Conservation (phyloP, 1,284 basidiomycete species). For the Psilocybe mexicana region DNA sequence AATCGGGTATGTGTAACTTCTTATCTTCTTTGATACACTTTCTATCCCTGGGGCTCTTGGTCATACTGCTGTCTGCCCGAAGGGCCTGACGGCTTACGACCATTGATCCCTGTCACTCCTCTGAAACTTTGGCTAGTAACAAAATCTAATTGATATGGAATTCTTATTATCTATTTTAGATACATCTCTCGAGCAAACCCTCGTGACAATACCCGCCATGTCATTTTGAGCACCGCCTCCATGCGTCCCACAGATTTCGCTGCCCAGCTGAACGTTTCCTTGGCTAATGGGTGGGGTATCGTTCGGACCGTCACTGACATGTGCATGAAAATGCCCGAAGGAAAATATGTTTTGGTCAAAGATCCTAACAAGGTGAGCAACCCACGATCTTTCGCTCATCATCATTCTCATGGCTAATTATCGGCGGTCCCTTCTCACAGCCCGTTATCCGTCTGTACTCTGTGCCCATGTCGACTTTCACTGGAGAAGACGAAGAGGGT, state of each 20-base stretch:
- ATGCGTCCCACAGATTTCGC: constrained; percentile 96
- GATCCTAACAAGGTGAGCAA: constrained; percentile 90
- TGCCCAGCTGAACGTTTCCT: constrained; percentile 91
- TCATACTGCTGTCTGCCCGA: constrained; percentile 1
- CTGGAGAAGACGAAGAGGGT: constrained; percentile 49
- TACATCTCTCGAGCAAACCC: constrained; percentile 94
- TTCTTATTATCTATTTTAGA: constrained; percentile 37
- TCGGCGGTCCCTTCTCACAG: constrained; percentile 43
- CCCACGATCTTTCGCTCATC: constrained; percentile 1
- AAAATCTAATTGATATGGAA: constrained; percentile 14
- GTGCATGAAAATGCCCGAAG: constrained; percentile 93
- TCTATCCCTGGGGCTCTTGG: constrained; percentile 9
- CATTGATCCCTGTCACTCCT: constrained; percentile 7
- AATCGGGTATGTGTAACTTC: constrained; percentile 72
- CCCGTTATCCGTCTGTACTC: constrained; percentile 92
- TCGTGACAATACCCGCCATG: constrained; percentile 93
- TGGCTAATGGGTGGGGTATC: constrained; percentile 98
- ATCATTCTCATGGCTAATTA: constrained; percentile 5
- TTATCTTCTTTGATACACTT: constrained; percentile 3
- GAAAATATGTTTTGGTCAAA: constrained; percentile 94
- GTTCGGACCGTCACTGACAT: constrained; percentile 92
- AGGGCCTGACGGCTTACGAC: constrained; percentile 4
- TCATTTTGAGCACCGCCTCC: constrained; percentile 93
- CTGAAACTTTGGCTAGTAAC: background rate
- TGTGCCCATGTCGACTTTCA: constrained; percentile 87